Conservation (phyloP, 148 eudicot species). For the Rhododendron mucronatum region DNA sequence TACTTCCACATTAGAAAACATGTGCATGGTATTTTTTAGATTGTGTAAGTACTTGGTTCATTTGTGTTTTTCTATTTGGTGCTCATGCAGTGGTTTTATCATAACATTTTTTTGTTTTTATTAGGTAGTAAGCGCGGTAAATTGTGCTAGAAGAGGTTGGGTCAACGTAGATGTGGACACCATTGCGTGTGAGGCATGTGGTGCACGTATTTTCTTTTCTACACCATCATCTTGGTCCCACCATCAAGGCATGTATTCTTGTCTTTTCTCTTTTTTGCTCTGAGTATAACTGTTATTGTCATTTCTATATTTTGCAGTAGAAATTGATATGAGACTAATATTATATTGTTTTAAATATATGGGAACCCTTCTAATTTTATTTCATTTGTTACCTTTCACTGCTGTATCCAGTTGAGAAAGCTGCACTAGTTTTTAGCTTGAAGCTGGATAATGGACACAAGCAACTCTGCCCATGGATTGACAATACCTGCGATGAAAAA, state of each 20-base stretch:
- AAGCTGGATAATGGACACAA: constrained; percentile 91
- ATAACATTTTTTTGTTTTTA: not conserved
- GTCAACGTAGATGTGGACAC: constrained; percentile 77
- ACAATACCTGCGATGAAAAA: constrained; percentile 74
- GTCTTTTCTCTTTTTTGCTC: not conserved
- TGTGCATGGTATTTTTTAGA: not conserved
- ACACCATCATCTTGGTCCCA: constrained; percentile 79
- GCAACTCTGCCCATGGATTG: constrained; percentile 82
- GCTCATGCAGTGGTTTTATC: not conserved
- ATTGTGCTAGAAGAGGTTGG: constrained; percentile 97
- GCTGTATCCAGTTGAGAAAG: constrained; percentile 70
- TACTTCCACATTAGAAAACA: not conserved
- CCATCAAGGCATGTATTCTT: constrained; percentile 47
- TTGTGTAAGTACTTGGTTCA: not conserved
- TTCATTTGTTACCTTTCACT: not conserved
- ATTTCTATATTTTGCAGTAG: not conserved
- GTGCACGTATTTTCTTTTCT: constrained; percentile 73
- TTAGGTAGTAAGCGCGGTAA: constrained; percentile 79
- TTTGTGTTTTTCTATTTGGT: not conserved
- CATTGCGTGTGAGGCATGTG: constrained; percentile 81
- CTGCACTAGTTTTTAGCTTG: constrained; percentile 83
- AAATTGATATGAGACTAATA: not conserved
- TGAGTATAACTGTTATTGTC: not conserved
- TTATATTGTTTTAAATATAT: not conserved
- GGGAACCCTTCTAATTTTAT: not conserved